phyloP scores from a whole-genome alignment of 164 flowering plant species.

The Vitis amurensis region DNA sequence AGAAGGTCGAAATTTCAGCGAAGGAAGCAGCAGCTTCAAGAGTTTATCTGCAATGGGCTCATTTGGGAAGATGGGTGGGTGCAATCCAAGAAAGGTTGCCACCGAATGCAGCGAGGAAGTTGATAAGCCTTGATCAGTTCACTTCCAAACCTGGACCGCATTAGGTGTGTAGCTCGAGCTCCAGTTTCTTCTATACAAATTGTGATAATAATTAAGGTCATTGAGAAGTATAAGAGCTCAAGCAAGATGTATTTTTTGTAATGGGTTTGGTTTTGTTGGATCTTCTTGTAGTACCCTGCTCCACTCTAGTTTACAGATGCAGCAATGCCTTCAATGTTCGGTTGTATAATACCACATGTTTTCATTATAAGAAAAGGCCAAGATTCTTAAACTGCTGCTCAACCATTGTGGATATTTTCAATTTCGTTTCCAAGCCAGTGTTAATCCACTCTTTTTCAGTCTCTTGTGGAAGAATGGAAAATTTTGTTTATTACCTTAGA shows the following conservation, averaged over 20 bases:
- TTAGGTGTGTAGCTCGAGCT: too few species aligned
- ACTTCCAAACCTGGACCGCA: too few species aligned
- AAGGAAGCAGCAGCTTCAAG: constrained; percentile 55
- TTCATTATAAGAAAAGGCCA: not conserved
- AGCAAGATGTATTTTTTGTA: not conserved
- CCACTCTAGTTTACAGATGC: not conserved
- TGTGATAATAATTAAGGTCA: too few species aligned
- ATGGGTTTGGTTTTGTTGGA: not conserved
- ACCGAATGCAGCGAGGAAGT: constrained; percentile 28
- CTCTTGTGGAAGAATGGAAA: too few species aligned
- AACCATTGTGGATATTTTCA: too few species aligned
- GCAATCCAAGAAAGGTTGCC: constrained; percentile 32
- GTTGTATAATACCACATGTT: not conserved
- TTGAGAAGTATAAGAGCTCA: not conserved
- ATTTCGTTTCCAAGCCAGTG: too few species aligned
- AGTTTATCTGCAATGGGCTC: constrained; percentile 44
- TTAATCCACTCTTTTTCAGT: too few species aligned
- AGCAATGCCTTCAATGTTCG: not conserved
- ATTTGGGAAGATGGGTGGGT: constrained; percentile 35
- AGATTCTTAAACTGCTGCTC: not conserved
- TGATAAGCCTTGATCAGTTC: constrained; percentile 21
- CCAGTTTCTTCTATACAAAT: too few species aligned
- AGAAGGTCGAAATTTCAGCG: constrained; percentile 26
- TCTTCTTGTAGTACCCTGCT: not conserved
- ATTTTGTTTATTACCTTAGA: too few species aligned